These are phyloP conservation scores for Acanthamoeba lugdunensis DNA, from an alignment of 208 protist species.

Conservation along the genomic window DNA sequence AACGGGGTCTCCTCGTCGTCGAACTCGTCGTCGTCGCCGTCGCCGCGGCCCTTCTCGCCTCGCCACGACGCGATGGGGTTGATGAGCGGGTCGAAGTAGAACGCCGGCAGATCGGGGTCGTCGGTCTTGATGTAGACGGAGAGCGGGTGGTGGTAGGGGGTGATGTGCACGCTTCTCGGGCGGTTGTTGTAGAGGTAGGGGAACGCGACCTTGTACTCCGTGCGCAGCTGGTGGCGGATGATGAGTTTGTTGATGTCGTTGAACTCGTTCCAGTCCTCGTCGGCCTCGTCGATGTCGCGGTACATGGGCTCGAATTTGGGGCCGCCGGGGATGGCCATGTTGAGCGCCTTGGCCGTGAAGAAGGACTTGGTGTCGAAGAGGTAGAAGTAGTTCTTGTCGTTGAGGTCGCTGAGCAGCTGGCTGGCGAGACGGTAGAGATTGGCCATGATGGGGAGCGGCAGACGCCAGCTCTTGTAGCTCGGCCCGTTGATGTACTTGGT, in stretches of 20 bases:
- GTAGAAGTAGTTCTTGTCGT: conserved; percentile 99
- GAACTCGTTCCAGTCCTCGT: conserved; percentile 99
- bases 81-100: conserved; percentile 97
- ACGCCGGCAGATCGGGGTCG: conserved; percentile 97
- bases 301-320: conserved; percentile 98
- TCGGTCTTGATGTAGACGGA: conserved; percentile 91
- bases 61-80: conserved; percentile 94
- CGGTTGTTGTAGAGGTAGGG: conserved; percentile 98
- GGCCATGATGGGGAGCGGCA: conserved; percentile 96
- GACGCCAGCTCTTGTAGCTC: conserved; percentile 96
- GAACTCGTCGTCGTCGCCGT: neutral
- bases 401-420: conserved; percentile 91
- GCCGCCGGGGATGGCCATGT: conserved; percentile 98
- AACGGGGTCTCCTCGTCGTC: conserved; percentile 86
- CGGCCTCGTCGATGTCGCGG: conserved; percentile 89
- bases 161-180: conserved; percentile 92
- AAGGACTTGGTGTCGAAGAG: conserved; percentile 99
- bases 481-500: conserved; percentile 92
- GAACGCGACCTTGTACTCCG: conserved; percentile 99
- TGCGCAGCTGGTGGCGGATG: conserved; percentile 97
- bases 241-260: conserved; percentile 99
- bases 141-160: conserved; percentile 94
- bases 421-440: conserved; percentile 93
- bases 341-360: conserved; percentile 99
- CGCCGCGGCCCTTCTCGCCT: conserved; percentile 35